Percentiles rank a stretch among this genome's conserved stretches.
These are phyloP conservation scores for Raddia distichophylla DNA, from an alignment of 176 grass and related monocot genomes.

Conservation along the genomic window DNA sequence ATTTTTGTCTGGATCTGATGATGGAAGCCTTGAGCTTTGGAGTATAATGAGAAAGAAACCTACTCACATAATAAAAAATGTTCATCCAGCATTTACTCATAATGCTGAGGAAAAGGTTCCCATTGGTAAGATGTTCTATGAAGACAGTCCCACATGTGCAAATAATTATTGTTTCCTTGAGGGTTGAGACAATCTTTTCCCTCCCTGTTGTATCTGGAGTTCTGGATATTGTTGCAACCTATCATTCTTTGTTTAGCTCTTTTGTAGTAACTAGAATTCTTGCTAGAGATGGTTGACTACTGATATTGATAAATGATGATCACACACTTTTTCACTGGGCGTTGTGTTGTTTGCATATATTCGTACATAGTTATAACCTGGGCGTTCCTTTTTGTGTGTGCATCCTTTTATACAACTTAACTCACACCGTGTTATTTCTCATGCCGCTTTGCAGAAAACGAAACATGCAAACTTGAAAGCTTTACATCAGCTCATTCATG, in stretches of 20 bases:
- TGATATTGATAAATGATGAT: not conserved
- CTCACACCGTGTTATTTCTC: not conserved
- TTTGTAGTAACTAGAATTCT: not conserved
- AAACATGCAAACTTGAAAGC: constrained; percentile 20
- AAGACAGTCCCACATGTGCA: not conserved
- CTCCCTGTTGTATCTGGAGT: too few species aligned
- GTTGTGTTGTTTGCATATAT: not conserved
- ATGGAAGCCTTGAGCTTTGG: constrained; percentile 77
- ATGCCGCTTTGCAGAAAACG: constrained; percentile 47
- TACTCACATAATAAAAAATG: constrained; percentile 73
- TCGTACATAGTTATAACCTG: not conserved
- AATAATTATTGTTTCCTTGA: not conserved
- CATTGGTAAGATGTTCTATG: constrained; percentile 28
- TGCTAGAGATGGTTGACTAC: not conserved
- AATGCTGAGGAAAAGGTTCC: constrained; percentile 31
- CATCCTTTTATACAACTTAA: constrained; percentile 6
- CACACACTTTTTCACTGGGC: not conserved
- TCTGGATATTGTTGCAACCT: not conserved
- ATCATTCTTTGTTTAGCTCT: not conserved
- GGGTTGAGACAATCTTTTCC: not conserved
- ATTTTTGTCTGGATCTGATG: constrained; percentile 74
- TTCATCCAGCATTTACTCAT: constrained; percentile 51
- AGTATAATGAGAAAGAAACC: constrained; percentile 68
- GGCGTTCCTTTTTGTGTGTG: not conserved
- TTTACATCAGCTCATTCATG: constrained; percentile 58